Conservation (phyloP, 2,329 filamentous ascomycete species). For the Xylaria polymorpha region DNA sequence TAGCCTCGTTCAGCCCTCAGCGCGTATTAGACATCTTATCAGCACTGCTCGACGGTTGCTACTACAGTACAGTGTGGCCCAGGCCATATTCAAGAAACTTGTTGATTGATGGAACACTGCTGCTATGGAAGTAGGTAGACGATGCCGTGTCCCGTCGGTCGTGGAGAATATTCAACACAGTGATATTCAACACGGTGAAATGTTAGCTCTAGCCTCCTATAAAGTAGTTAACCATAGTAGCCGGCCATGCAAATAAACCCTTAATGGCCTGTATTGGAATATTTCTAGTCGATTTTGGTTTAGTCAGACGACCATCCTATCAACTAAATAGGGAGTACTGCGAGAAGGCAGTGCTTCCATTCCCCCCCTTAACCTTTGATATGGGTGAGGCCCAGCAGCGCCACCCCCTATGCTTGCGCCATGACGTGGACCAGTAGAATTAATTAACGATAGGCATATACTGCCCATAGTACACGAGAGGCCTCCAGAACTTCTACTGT, state of each 20-base stretch:
- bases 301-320: conserved; percentile 9
- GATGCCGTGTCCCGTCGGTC: neutral
- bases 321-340: conserved; percentile 10
- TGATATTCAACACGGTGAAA: neutral
- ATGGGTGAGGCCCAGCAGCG: conserved; percentile 17
- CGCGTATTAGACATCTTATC: neutral
- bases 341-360: conserved; percentile 24
- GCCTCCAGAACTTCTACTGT: conserved; percentile 24
- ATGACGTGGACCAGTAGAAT: conserved; percentile 30
- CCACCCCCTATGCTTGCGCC: conserved; percentile 26
- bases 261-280: neutral
- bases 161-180: neutral
- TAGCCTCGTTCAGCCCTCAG: neutral
- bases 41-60: neutral
- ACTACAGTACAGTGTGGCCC: neutral
- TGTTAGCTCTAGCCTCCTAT: neutral
- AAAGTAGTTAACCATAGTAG: neutral
- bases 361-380: neutral
- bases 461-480: conserved; percentile 7
- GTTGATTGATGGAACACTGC: neutral
- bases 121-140: neutral
- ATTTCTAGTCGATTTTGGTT: neutral
- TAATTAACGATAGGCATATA: neutral
- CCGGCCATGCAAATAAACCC: neutral
- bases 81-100: neutral